Percentiles rank a stretch among this genome's conserved stretches.
Conservation (phyloP, 176 grass and related monocot genomes). For the Stipa capillata region DNA sequence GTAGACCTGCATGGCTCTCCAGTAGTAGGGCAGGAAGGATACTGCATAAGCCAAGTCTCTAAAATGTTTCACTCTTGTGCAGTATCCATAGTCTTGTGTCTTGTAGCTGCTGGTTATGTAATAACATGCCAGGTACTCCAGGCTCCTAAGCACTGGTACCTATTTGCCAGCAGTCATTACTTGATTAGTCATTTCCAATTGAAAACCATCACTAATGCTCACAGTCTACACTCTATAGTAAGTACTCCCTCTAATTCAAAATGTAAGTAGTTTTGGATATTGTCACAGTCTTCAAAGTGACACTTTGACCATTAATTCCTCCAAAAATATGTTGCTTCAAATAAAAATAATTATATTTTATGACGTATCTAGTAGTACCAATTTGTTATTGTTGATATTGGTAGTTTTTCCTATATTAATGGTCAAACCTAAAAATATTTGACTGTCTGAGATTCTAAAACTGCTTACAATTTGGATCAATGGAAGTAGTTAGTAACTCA, state of each 20-base stretch:
- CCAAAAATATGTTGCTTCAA: too few relatives aligned
- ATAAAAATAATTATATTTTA: too few relatives aligned
- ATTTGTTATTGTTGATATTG: too few relatives aligned
- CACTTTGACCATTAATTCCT: too few relatives aligned
- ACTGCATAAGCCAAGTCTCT: slow-evolving; percentile 88
- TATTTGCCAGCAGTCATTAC: slow-evolving; percentile 30
- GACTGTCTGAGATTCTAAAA: too few relatives aligned
- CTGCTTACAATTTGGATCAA: too few relatives aligned
- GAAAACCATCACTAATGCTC: slow-evolving; percentile 2
- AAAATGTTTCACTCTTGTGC: slow-evolving; percentile 90
- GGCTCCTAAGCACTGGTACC: slow-evolving; percentile 88
- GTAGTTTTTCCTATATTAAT: too few relatives aligned
- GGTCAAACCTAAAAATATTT: too few relatives aligned
- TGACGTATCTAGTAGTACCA: too few relatives aligned
- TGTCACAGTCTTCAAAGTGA: too few relatives aligned
- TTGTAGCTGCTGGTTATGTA: slow-evolving; percentile 91
- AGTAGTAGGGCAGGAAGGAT: slow-evolving; percentile 97
- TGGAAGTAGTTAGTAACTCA: slow-evolving; percentile 3
- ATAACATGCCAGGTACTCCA: slow-evolving; percentile 93
- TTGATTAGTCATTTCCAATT: slow-evolving; percentile 21
- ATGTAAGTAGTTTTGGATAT: too few relatives aligned
- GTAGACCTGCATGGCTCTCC: slow-evolving; percentile 95
- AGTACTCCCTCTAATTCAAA: too few relatives aligned
- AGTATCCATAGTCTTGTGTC: slow-evolving; percentile 95
- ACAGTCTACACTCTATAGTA: background rate